Evolutionary conservation across 2,329 filamentous ascomycete genomes (phyloP), one percentile per base, ranked within the genome.

Genomic region (Paramyrothecium sp.): DNA sequence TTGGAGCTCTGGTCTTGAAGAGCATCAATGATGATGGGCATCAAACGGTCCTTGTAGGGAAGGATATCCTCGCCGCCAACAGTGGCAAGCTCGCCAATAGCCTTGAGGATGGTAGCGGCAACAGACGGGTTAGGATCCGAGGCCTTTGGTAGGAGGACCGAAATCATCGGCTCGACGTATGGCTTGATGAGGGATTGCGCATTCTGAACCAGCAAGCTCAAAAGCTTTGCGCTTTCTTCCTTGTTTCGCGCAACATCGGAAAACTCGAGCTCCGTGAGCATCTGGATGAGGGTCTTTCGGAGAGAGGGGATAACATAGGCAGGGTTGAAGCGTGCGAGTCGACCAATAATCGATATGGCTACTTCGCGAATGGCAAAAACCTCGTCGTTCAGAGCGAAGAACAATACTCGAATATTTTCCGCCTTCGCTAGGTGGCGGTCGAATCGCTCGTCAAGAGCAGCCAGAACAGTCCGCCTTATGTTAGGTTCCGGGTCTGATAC

Each of bases 261-360:
- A 67, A 97, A 98, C 66, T 97, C 93, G 21, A 99, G 89, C 67
- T 97, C 94, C 0, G 95, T 99, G 60, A 99, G 83, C 73, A 99
- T 88, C 73, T 99, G 96, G 58, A 99, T 93, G 23, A 99, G 85
- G 7, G 96, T 90, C 74, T 99, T 99, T 61, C 95, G 89, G 44
- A 99, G 75, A 0, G 95, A 96, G 2, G 96, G 95, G 67, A 99
- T 96, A 63, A 99, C 93, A 73, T 99, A 99, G 57, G 96, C 96
- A 1, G 95, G 96, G 63, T 99, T 99, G 63, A 92, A 89, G 54
- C 86, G 85, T 1, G 95, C 96, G 56, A 99, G 80, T 13, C 96
- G 91, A 33, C 95, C 96, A 66, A 99, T 97, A 63, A 99, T 97
- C 19, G 91, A 89, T 67, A 99, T 97, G 10, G 95, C 91, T 26